Evolutionary conservation across 1,284 basidiomycete genomes (phyloP).

Genomic region (Naganishia sp.): DNA sequence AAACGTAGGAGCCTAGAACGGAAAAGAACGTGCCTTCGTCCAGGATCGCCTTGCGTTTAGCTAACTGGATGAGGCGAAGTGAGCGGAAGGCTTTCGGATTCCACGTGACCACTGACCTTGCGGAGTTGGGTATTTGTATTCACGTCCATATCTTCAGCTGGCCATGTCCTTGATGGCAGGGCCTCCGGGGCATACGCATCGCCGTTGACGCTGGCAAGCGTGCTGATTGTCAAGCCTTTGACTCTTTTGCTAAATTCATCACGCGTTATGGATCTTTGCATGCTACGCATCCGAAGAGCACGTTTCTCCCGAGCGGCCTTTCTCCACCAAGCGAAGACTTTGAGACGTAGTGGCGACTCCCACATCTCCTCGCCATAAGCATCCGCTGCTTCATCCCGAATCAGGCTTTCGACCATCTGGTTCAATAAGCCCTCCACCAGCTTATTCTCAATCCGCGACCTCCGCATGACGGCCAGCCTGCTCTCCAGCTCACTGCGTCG

Average conservation of each 20-base stretch:
- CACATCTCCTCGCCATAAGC: constrained; percentile 26
- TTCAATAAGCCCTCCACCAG: background rate
- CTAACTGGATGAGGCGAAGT: background rate
- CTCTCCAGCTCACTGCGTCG: background rate
- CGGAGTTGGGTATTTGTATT: background rate
- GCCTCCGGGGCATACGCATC: background rate
- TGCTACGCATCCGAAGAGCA: background rate
- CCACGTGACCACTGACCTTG: too few relatives aligned
- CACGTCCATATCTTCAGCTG: constrained; percentile 8
- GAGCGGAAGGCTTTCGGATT: background rate
- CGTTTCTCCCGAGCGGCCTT: background rate
- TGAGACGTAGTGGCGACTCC: constrained; percentile 13
- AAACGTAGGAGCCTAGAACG: constrained; percentile 27
- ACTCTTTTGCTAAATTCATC: constrained; percentile 4
- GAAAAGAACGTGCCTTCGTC: constrained; percentile 34
- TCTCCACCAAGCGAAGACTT: constrained; percentile 20
- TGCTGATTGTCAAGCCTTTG: constrained; percentile 12
- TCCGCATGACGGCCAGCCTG: background rate
- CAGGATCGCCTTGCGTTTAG: constrained; percentile 29
- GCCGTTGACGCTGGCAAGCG: background rate
- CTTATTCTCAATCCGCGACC: background rate
- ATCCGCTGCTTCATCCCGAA: constrained; percentile 21
- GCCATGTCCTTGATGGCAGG: background rate
- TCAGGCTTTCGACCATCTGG: constrained; percentile 1
- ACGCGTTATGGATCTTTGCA: constrained; percentile 9